Conservation (phyloP, 2,329 filamentous ascomycete genomes). For the Stagonosporopsis rhizophila region DNA sequence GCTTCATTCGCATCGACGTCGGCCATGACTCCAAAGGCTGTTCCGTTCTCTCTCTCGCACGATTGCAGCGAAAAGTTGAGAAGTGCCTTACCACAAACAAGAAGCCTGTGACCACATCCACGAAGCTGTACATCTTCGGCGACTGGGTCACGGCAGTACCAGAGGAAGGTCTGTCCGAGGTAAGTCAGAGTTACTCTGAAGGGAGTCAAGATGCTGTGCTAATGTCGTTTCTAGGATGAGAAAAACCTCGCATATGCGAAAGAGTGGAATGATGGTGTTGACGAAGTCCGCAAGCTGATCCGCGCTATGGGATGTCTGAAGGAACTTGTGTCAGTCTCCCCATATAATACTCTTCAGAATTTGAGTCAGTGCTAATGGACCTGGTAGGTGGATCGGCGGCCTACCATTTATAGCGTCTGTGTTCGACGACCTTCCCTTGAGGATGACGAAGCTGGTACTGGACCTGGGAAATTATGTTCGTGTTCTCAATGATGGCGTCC, state of each 20-base stretch:
- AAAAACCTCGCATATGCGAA: slow-evolving; percentile 7
- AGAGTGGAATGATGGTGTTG: slow-evolving; percentile 29
- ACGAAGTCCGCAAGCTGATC: slow-evolving; percentile 28
- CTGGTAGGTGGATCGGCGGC: slow-evolving; percentile 36
- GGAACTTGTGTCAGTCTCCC: slow-evolving; percentile 38
- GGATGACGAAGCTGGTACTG: slow-evolving; percentile 38
- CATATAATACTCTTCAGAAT: background rate
- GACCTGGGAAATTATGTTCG: slow-evolving; percentile 35
- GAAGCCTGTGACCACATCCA: slow-evolving; percentile 5
- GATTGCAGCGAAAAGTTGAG: slow-evolving; percentile 16
- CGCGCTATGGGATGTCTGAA: slow-evolving; percentile 29
- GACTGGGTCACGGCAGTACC: slow-evolving; percentile 24
- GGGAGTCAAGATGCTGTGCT: background rate
- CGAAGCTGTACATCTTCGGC: slow-evolving; percentile 39
- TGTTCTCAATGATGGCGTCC: slow-evolving; percentile 21
- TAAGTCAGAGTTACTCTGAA: background rate
- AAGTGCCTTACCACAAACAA: slow-evolving; percentile 9
- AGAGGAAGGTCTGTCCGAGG: background rate
- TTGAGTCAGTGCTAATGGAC: background rate
- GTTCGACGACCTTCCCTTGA: slow-evolving; percentile 30
- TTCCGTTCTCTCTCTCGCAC: slow-evolving; percentile 19
- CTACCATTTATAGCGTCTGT: slow-evolving; percentile 36
- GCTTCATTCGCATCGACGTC: slow-evolving; percentile 31
- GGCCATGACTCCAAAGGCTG: slow-evolving; percentile 17
- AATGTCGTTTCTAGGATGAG: slow-evolving; percentile 1